Percentiles rank a stretch among this genome's conserved stretches.
Evolutionary conservation across 768 basidiomycete genomes (phyloP).

Genomic region (Rossbeevera mucosa): DNA sequence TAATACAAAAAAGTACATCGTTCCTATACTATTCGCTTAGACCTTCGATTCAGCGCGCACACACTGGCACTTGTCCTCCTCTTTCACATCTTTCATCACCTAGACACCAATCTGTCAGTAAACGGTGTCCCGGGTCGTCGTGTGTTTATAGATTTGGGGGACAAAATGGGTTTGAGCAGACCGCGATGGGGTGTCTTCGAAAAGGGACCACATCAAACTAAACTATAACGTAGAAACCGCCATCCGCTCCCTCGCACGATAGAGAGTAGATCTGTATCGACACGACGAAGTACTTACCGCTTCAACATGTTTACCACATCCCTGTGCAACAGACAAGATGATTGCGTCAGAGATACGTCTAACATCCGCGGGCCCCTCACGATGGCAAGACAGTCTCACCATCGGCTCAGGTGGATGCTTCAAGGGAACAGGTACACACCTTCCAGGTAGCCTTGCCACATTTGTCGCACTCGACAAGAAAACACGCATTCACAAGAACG

Average conservation of each 20-base stretch:
- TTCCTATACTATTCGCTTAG: slow-evolving; percentile 12
- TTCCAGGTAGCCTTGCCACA: slow-evolving; percentile 72
- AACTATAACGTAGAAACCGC: slow-evolving; percentile 27
- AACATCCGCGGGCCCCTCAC: slow-evolving; percentile 17
- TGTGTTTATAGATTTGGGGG: slow-evolving; percentile 25
- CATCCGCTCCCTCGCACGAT: slow-evolving; percentile 7
- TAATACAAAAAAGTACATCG: slow-evolving; percentile 17
- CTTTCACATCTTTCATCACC: slow-evolving; percentile 49
- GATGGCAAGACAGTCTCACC: slow-evolving; percentile 13
- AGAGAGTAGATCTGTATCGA: slow-evolving; percentile 10
- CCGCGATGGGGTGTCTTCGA: slow-evolving; percentile 32
- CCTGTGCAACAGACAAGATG: slow-evolving; percentile 37
- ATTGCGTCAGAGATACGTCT: slow-evolving; percentile 9
- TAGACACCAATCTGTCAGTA: slow-evolving; percentile 25
- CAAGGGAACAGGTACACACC: slow-evolving; percentile 41
- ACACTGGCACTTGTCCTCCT: slow-evolving; percentile 47
- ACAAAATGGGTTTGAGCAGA: slow-evolving; percentile 20
- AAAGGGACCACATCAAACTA: slow-evolving; percentile 35
- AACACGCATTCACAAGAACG: slow-evolving; percentile 51
- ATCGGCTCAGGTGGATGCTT: slow-evolving; percentile 14
- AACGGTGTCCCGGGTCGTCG: slow-evolving; percentile 23
- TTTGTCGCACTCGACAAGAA: slow-evolving; percentile 49
- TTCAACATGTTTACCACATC: slow-evolving; percentile 66
- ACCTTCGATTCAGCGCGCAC: slow-evolving; percentile 32
- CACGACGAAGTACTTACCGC: slow-evolving; percentile 41